phyloP scores from a whole-genome alignment of 1,139 yeast species.

The Chernovozyma aurita region DNA sequence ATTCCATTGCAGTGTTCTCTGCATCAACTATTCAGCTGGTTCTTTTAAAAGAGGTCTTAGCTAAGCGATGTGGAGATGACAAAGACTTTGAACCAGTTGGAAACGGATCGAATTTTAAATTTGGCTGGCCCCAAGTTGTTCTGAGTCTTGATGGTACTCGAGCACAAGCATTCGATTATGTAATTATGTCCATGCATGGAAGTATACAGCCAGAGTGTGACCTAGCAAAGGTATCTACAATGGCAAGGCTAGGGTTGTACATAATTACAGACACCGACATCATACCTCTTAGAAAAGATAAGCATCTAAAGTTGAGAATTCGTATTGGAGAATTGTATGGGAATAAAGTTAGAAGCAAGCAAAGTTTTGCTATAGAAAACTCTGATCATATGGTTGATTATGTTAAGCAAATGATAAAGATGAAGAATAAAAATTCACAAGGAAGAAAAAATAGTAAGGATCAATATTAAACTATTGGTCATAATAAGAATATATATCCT shows the following conservation, averaged over 20 bases:
- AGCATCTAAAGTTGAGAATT: slow-evolving; percentile 1
- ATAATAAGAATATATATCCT: too few relatives aligned
- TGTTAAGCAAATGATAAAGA: slow-evolving; percentile 6
- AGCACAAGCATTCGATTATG: background rate
- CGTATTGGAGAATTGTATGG: slow-evolving; percentile 4
- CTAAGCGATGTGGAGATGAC: slow-evolving; percentile 6
- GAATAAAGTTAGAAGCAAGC: background rate
- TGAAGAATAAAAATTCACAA: background rate
- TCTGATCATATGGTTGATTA: slow-evolving; percentile 8
- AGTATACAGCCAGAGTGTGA: background rate
- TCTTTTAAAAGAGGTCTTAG: slow-evolving; percentile 20
- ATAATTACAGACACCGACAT: background rate
- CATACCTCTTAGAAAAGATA: background rate
- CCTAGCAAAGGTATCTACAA: slow-evolving; percentile 1
- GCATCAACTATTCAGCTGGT: slow-evolving; percentile 34
- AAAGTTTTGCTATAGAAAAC: slow-evolving; percentile 6
- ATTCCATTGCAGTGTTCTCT: slow-evolving; percentile 38
- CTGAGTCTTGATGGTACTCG: background rate
- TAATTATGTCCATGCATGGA: slow-evolving; percentile 6
- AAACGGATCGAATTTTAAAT: background rate
- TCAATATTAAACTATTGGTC: too few relatives aligned
- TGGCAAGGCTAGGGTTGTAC: slow-evolving; percentile 5
- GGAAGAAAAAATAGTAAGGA: too few relatives aligned
- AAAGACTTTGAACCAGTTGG: background rate
- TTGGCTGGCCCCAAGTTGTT: slow-evolving; percentile 1